phyloP scores from a whole-genome alignment of 2,329 filamentous ascomycete genomes.

The Penicillium sp. region DNA sequence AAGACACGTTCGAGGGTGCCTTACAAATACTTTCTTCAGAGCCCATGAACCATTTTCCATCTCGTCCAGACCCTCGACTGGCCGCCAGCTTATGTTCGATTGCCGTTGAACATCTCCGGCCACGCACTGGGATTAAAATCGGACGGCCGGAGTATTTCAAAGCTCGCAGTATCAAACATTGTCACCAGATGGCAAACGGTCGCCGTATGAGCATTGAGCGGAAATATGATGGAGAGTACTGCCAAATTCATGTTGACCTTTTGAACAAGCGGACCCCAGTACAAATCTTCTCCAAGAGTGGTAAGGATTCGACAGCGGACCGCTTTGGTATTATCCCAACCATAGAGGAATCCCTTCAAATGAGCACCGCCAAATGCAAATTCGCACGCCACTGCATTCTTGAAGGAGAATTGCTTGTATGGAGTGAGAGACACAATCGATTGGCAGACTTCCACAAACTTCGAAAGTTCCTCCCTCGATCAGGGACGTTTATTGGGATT shows the following conservation, averaged over 20 bases:
- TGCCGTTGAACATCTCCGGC: slow-evolving; percentile 48
- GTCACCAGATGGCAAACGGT: slow-evolving; percentile 58
- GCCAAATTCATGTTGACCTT: slow-evolving; percentile 77
- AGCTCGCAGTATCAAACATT: slow-evolving; percentile 68
- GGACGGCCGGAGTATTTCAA: slow-evolving; percentile 62
- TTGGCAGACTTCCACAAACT: slow-evolving; percentile 78
- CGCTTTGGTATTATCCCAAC: slow-evolving; percentile 57
- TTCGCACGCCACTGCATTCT: slow-evolving; percentile 67
- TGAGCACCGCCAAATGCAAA: slow-evolving; percentile 56
- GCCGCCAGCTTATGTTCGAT: slow-evolving; percentile 27
- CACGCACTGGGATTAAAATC: slow-evolving; percentile 58
- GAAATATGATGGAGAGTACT: slow-evolving; percentile 87
- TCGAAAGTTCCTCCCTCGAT: slow-evolving; percentile 70
- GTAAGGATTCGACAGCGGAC: slow-evolving; percentile 79
- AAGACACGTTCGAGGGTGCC: slow-evolving; percentile 62
- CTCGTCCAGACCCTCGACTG: slow-evolving; percentile 31
- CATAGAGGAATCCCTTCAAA: slow-evolving; percentile 60
- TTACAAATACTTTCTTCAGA: slow-evolving; percentile 49
- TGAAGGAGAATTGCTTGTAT: slow-evolving; percentile 78
- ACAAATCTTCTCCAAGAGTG: slow-evolving; percentile 86
- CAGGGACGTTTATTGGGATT: slow-evolving; percentile 65
- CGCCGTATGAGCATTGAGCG: slow-evolving; percentile 68
- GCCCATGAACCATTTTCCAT: slow-evolving; percentile 36
- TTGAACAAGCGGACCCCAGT: slow-evolving; percentile 53
- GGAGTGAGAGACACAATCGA: slow-evolving; percentile 59